Conservation (phyloP, 106 monocot genomes). For the Dioscorea dumetorum region DNA sequence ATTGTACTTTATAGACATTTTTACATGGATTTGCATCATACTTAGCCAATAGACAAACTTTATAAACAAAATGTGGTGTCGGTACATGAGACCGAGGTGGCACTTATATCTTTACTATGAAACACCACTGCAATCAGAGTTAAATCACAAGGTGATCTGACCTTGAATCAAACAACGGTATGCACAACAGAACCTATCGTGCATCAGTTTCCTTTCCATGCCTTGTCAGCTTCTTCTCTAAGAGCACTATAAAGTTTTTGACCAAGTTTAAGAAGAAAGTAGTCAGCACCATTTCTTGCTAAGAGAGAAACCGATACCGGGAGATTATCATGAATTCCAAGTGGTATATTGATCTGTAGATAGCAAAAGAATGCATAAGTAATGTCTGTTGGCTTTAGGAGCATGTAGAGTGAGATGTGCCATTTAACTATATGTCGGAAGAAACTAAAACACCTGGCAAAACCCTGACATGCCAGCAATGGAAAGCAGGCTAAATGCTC, state of each 20-base stretch:
- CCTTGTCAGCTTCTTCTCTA: slow-evolving; percentile 33
- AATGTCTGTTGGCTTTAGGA: no score
- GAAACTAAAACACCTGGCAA: slow-evolving; percentile 61
- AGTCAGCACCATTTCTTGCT: slow-evolving; percentile 72
- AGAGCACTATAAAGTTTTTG: slow-evolving; percentile 37
- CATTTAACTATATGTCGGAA: no score
- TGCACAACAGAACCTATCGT: neutral
- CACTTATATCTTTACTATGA: no score
- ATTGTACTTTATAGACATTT: no score
- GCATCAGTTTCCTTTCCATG: slow-evolving; percentile 16
- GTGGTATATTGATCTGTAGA: slow-evolving; percentile 68
- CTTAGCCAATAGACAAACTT: no score
- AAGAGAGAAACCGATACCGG: slow-evolving; percentile 84
- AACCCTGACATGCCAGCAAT: slow-evolving; percentile 88
- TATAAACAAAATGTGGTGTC: no score
- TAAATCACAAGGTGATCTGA: no score
- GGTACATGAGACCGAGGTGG: no score
- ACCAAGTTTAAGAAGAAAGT: slow-evolving; percentile 62
- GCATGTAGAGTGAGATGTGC: no score
- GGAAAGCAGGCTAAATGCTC: slow-evolving; percentile 77
- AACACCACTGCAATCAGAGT: no score
- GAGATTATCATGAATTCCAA: slow-evolving; percentile 55
- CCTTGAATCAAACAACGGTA: neutral
- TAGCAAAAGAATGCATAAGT: no score
- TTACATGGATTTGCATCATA: no score